Evolutionary conservation across 192 early-diverging fungal species (phyloP).

Genomic region (Coemansia asiatica): DNA sequence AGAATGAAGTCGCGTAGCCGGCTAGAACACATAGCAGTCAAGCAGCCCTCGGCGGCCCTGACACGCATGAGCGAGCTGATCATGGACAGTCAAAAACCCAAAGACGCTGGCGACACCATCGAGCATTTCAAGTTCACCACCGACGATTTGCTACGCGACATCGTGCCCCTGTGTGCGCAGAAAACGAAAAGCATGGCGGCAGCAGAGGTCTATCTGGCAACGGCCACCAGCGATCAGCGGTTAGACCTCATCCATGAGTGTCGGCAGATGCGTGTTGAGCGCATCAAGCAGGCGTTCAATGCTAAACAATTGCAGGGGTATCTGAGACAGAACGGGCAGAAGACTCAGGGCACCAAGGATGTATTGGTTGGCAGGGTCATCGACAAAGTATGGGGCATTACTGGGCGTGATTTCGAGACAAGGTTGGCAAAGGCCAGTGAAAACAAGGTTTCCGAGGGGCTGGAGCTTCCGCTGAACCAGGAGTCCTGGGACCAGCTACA

Average conservation of each 20-base stretch:
- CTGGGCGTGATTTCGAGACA: conserved; percentile 10
- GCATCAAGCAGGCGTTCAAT: conserved; percentile 20
- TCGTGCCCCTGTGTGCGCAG: conserved; percentile 22
- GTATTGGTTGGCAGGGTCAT: conserved; percentile 32
- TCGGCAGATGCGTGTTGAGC: conserved; percentile 8
- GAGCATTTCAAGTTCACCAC: conserved; percentile 36
- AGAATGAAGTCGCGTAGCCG: conserved; percentile 2
- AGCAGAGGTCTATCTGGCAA: conserved; percentile 3
- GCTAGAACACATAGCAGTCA: conserved; percentile 13
- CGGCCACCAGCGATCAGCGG: conserved; percentile 9
- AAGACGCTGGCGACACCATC: conserved; percentile 21
- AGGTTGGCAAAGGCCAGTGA: conserved; percentile 11
- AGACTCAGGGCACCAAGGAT: conserved; percentile 19
- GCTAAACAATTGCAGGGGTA: conserved; percentile 32
- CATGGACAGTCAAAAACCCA: not conserved
- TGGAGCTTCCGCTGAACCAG: conserved; percentile 25
- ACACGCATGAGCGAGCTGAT: conserved; percentile 19
- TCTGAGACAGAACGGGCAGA: conserved; percentile 13
- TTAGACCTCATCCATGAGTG: conserved; percentile 16
- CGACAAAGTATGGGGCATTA: conserved; percentile 38
- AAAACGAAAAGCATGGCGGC: conserved; percentile 1
- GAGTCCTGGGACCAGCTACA: conserved; percentile 17
- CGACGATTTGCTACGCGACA: conserved; percentile 17
- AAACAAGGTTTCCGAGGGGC: conserved; percentile 10
- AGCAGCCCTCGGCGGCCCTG: conserved; percentile 29